phyloP scores from a whole-genome alignment of 2,329 filamentous ascomycete genomes.

The Ophiostoma tasmaniense region DNA sequence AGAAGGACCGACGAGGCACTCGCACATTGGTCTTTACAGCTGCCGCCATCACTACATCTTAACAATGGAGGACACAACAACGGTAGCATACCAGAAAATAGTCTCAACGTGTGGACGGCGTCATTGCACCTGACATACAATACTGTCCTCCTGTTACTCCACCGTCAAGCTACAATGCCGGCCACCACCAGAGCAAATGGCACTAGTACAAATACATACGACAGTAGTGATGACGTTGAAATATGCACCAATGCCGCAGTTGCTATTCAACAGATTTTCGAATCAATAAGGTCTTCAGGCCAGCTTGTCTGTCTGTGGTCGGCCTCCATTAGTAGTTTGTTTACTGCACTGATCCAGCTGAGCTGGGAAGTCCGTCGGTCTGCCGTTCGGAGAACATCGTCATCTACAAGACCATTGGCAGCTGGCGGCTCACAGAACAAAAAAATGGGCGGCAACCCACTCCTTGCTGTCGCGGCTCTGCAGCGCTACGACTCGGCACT shows the following conservation, averaged over 20 bases:
- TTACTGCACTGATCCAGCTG: background rate
- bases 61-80: background rate
- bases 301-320: background rate
- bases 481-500: slow-evolving; percentile 21
- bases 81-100: background rate
- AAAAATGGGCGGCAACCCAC: slow-evolving; percentile 17
- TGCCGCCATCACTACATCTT: background rate
- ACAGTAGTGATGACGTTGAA: background rate
- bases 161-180: background rate
- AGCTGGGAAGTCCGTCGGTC: background rate
- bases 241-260: background rate
- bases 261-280: background rate
- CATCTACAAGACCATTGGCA: background rate
- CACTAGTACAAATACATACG: background rate
- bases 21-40: background rate
- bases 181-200: background rate
- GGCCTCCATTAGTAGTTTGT: background rate
- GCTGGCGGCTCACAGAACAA: background rate
- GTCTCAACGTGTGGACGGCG: background rate
- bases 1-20: background rate
- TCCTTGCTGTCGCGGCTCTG: slow-evolving; percentile 22
- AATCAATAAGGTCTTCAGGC: background rate
- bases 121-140: background rate
- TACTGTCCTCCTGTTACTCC: background rate
- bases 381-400: background rate